phyloP scores from a whole-genome alignment of 2,329 filamentous ascomycete species.

The Diaporthe sp. region DNA sequence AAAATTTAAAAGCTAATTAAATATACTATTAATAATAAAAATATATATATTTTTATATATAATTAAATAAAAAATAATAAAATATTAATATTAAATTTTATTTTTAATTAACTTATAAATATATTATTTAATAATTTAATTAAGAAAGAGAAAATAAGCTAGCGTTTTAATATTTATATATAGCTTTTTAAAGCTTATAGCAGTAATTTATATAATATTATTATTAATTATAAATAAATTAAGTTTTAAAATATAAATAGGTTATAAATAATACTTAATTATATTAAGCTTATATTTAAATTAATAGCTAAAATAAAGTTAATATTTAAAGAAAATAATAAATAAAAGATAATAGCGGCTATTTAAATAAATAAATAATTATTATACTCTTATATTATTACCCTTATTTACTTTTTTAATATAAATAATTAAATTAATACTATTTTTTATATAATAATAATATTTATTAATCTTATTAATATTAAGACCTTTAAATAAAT shows the following conservation, averaged over 20 bases:
- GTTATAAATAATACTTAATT: background rate
- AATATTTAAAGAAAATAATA: background rate
- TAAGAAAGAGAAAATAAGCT: background rate
- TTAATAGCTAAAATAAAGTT: background rate
- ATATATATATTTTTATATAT: slow-evolving; percentile 5
- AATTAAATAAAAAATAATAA: background rate
- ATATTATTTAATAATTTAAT: background rate
- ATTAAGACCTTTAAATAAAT: background rate
- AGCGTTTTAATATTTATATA: background rate
- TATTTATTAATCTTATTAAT: background rate
- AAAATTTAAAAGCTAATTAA: background rate
- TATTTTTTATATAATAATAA: background rate
- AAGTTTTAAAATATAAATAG: background rate
- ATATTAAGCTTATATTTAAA: background rate
- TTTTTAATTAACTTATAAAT: background rate
- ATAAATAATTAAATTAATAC: background rate
- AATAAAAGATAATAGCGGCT: background rate
- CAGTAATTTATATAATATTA: background rate
- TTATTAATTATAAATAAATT: background rate
- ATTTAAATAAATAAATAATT: background rate
- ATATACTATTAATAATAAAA: background rate
- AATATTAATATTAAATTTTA: background rate
- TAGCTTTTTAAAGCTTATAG: background rate
- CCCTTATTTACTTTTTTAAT: background rate
- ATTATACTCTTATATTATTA: background rate